phyloP scores from a whole-genome alignment of 257 asterid genomes.

The Scutellaria barbata region DNA sequence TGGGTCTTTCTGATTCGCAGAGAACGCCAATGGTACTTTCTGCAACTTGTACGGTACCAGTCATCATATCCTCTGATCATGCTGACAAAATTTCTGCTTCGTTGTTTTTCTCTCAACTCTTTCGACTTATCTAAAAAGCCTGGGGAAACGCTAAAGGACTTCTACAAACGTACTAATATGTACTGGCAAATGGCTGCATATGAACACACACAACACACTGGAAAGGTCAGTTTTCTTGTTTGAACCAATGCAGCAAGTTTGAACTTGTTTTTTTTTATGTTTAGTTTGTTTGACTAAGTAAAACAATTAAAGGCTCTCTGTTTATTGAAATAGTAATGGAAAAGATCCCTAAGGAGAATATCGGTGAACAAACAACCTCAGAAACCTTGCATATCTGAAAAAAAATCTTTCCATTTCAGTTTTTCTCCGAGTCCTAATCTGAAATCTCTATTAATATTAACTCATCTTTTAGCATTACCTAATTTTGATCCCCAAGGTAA shows the following conservation, averaged over 20 bases:
- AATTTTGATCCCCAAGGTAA: not conserved
- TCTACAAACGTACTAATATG: constrained; percentile 88
- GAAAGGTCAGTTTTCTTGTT: constrained; percentile 73
- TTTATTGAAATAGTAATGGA: too few species aligned
- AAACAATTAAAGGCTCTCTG: not conserved
- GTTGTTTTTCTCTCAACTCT: not conserved
- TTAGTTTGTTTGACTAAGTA: not conserved
- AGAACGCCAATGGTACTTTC: constrained; percentile 84
- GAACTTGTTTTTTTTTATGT: not conserved
- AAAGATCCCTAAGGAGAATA: too few species aligned
- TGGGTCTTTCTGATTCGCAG: constrained; percentile 98
- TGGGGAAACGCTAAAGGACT: constrained; percentile 90
- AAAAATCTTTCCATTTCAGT: too few species aligned
- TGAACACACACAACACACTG: constrained; percentile 97
- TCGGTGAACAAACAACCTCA: too few species aligned
- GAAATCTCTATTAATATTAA: not conserved
- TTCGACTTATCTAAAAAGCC: constrained; percentile 52
- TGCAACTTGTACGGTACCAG: not conserved
- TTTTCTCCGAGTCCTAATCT: too few species aligned
- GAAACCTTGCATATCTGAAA: too few species aligned
- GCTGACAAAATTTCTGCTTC: too few species aligned
- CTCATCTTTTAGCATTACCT: not conserved
- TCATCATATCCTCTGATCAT: not conserved
- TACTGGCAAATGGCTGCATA: constrained; percentile 99
- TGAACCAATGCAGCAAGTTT: constrained; percentile 8